Evolutionary conservation across 106 monocot species (phyloP).

Genomic region (Cymbidium sinense): DNA sequence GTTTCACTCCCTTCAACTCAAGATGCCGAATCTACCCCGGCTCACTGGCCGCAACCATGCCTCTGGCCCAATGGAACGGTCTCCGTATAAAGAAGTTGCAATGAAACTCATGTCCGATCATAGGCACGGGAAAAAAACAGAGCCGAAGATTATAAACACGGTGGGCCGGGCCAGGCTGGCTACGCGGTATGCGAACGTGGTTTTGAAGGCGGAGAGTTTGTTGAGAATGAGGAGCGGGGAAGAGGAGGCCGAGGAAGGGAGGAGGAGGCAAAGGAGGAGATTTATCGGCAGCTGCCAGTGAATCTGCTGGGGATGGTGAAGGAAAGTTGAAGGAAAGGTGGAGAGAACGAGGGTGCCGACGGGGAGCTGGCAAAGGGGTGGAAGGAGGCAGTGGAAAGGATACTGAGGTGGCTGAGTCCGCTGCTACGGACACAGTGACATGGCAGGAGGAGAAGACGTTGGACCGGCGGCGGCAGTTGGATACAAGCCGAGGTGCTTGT

Average conservation of each 20-base stretch:
- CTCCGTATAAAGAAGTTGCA: not conserved
- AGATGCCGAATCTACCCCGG: not conserved
- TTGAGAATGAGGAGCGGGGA: conserved; percentile 13
- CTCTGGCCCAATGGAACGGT: conserved; percentile 33
- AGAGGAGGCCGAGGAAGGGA: not conserved
- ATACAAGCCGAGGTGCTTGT: too few relatives aligned
- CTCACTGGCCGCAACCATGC: conserved; percentile 15
- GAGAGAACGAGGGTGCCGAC: too few relatives aligned
- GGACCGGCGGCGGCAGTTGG: too few relatives aligned
- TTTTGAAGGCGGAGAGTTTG: conserved; percentile 34
- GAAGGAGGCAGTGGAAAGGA: too few relatives aligned
- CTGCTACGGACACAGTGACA: too few relatives aligned
- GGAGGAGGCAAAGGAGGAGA: conserved; percentile 19
- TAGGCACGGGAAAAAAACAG: not conserved
- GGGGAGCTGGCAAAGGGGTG: too few relatives aligned
- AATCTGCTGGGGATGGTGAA: conserved; percentile 18
- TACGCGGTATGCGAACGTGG: conserved; percentile 48
- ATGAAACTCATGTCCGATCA: conserved; percentile 52
- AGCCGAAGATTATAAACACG: conserved; percentile 5
- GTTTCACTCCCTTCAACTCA: conserved; percentile 4
- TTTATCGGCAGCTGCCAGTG: conserved; percentile 31
- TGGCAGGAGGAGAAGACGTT: too few relatives aligned
- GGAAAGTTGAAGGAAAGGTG: too few relatives aligned
- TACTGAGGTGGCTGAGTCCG: too few relatives aligned
- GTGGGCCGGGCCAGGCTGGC: conserved; percentile 45